A percentile compares a stretch with the other conserved stretches of the same genome.
phyloP scores from a whole-genome alignment of 352 stramenopile genomes.

The Phytophthora europaea region DNA sequence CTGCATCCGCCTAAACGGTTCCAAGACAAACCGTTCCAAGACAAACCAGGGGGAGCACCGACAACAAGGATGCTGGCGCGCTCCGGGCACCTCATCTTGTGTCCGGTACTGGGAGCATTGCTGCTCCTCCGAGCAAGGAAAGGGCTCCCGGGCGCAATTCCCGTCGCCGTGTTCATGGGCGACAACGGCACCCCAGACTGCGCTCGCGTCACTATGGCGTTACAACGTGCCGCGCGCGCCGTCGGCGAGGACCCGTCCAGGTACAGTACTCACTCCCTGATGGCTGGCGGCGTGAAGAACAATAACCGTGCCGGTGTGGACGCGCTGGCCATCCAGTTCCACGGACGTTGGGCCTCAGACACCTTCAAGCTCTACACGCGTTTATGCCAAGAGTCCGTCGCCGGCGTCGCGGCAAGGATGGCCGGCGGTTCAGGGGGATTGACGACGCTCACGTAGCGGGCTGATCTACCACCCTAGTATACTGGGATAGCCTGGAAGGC shows the following conservation, averaged over 20 bases:
- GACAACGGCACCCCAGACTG: not conserved
- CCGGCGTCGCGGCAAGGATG: too few species aligned
- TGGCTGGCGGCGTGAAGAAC: not conserved
- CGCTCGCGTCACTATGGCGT: not conserved
- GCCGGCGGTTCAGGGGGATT: too few species aligned
- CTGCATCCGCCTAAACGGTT: constrained; percentile 1
- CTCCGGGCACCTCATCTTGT: not conserved
- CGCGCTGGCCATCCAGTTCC: not conserved
- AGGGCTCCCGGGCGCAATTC: not conserved
- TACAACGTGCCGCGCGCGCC: not conserved
- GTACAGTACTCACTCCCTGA: constrained; percentile 2
- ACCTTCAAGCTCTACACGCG: not conserved
- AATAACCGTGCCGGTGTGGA: constrained; percentile 6
- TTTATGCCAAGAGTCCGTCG: too few species aligned
- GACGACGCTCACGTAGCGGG: too few species aligned
- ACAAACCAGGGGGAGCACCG: not conserved
- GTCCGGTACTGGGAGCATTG: constrained; percentile 1
- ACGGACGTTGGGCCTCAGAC: not conserved
- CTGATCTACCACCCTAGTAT: too few species aligned
- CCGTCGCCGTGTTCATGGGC: not conserved
- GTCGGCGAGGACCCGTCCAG: not conserved
- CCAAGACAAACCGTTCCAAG: too few species aligned
- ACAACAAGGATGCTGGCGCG: not conserved
- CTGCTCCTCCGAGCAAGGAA: not conserved
- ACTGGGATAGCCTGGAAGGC: too few species aligned